Evolutionary conservation across 2,329 filamentous ascomycete species (phyloP).

Genomic region (Talaromyces amestolkiae): DNA sequence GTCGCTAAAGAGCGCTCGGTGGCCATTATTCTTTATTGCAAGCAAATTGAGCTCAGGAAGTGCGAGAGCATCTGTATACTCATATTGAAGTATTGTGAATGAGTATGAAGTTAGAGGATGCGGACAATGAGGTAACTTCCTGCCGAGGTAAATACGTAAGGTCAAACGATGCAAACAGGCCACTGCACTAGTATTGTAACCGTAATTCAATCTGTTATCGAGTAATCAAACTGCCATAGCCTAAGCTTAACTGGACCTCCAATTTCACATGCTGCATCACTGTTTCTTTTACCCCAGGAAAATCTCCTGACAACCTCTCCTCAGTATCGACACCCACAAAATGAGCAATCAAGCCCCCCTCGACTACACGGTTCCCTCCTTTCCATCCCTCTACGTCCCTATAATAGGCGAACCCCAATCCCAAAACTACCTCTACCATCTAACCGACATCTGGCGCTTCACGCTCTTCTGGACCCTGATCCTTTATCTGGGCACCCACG

Average conservation of each 20-base stretch:
- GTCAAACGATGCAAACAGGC: background rate
- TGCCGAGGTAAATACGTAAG: slow-evolving; percentile 1
- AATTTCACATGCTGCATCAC: background rate
- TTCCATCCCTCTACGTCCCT: slow-evolving; percentile 80
- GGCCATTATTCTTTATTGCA: slow-evolving; percentile 44
- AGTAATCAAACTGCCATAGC: background rate
- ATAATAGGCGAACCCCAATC: slow-evolving; percentile 57
- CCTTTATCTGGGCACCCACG: slow-evolving; percentile 71
- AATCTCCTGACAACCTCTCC: too few species aligned
- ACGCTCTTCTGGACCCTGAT: slow-evolving; percentile 84
- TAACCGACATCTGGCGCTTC: slow-evolving; percentile 79
- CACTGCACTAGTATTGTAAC: background rate
- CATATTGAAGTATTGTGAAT: background rate
- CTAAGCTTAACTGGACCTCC: background rate
- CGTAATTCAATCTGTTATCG: background rate
- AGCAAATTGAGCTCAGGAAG: background rate
- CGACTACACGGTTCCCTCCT: slow-evolving; percentile 67
- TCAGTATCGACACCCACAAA: too few species aligned
- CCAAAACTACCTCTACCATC: slow-evolving; percentile 66
- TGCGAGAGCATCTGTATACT: background rate
- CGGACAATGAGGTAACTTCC: background rate
- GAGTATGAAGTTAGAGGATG: background rate
- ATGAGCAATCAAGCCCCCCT: slow-evolving; percentile 41
- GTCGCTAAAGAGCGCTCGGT: slow-evolving; percentile 61
- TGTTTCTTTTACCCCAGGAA: background rate